Percentiles rank a stretch among this genome's conserved stretches.
These are phyloP conservation scores for Rosa lucieae DNA, from an alignment of 306 rosid species.

Conservation along the genomic window DNA sequence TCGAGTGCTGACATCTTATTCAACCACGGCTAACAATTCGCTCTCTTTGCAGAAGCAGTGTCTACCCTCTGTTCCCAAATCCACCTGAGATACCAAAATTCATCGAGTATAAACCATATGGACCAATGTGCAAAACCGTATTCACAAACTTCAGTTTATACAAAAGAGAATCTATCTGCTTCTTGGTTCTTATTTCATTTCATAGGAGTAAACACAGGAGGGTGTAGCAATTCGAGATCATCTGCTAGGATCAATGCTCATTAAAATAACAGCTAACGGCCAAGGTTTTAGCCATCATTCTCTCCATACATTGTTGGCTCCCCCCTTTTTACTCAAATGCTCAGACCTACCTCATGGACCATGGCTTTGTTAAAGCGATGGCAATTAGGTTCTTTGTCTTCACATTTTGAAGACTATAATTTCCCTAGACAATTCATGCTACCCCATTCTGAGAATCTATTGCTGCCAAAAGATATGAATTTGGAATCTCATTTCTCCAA, in stretches of 20 bases:
- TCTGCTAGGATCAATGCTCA: not conserved
- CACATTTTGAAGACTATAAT: not conserved
- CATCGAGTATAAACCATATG: not conserved
- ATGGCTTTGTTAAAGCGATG: not conserved
- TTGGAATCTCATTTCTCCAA: not conserved
- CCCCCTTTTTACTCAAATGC: not conserved
- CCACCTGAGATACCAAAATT: conserved; percentile 60
- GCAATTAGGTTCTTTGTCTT: not conserved
- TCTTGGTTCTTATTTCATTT: not conserved
- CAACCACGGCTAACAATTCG: conserved; percentile 82
- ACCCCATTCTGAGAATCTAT: not conserved
- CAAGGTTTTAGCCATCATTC: not conserved
- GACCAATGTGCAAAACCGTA: not conserved
- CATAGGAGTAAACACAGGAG: not conserved
- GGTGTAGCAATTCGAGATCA: not conserved
- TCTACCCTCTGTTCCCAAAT: conserved; percentile 72
- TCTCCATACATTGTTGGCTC: not conserved
- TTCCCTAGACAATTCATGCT: not conserved
- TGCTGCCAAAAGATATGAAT: not conserved
- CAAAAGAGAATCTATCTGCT: not conserved
- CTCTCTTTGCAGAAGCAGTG: conserved; percentile 87
- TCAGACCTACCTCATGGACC: not conserved
- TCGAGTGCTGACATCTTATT: conserved; percentile 31
- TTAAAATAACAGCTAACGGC: not conserved
- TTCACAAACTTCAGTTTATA: not conserved